Percentiles rank a stretch among this genome's conserved stretches.
Evolutionary conservation across 352 stramenopile species (phyloP).

Genomic region (Porosira glacialis): DNA sequence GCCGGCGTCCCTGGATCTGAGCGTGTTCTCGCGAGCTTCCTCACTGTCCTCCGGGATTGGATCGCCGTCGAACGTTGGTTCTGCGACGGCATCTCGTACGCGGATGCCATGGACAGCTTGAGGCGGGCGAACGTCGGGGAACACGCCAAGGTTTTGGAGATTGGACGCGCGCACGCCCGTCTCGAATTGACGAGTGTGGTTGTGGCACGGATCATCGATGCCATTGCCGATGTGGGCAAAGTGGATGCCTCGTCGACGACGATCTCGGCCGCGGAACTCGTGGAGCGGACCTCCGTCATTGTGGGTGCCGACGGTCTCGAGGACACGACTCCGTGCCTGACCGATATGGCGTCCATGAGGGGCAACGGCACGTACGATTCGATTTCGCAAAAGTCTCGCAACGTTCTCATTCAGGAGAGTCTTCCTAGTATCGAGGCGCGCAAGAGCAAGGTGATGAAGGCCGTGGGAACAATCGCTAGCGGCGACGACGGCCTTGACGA

Average conservation of each 20-base stretch:
- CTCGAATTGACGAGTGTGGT: slow-evolving; percentile 80
- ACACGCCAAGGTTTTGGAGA: slow-evolving; percentile 83
- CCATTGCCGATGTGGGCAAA: slow-evolving; percentile 73
- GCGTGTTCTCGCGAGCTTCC: slow-evolving; percentile 68
- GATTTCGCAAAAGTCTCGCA: slow-evolving; percentile 90
- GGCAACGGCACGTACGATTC: slow-evolving; percentile 84
- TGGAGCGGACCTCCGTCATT: slow-evolving; percentile 74
- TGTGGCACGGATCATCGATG: slow-evolving; percentile 71
- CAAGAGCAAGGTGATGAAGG: slow-evolving; percentile 70
- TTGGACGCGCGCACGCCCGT: slow-evolving; percentile 88
- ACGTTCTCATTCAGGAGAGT: slow-evolving; percentile 94
- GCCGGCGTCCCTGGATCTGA: slow-evolving; percentile 70
- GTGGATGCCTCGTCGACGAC: slow-evolving; percentile 47
- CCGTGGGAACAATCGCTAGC: slow-evolving; percentile 47
- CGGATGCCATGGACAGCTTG: slow-evolving; percentile 82
- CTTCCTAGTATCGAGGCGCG: slow-evolving; percentile 93
- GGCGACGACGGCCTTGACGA: slow-evolving; percentile 59
- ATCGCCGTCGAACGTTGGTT: slow-evolving; percentile 82
- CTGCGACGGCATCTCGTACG: slow-evolving; percentile 76
- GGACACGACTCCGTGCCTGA: slow-evolving; percentile 71
- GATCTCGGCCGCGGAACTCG: too few relatives aligned
- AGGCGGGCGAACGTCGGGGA: slow-evolving; percentile 88
- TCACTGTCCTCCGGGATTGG: slow-evolving; percentile 78
- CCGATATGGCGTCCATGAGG: slow-evolving; percentile 81
- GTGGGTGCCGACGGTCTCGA: slow-evolving; percentile 72